A percentile compares a stretch with the other conserved stretches of the same genome.
Evolutionary conservation across 768 basidiomycete species (phyloP).

Genomic region (Pluteus cervinus): DNA sequence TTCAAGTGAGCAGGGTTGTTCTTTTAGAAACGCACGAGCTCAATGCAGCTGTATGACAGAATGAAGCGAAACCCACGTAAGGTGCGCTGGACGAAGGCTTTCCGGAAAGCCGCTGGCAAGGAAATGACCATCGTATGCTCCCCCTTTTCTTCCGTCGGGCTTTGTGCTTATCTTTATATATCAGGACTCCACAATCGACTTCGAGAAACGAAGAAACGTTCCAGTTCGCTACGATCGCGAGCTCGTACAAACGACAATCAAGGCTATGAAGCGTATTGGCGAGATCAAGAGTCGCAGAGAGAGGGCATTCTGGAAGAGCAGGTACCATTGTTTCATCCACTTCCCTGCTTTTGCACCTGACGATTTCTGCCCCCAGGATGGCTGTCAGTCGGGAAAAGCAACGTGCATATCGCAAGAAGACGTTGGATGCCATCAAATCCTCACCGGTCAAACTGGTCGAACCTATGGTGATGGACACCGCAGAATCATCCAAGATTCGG

Average conservation of each 20-base stretch:
- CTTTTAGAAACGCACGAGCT: conserved; percentile 1
- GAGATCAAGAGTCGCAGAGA: conserved; percentile 91
- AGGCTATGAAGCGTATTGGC: conserved; percentile 92
- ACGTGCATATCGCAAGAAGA: conserved; percentile 66
- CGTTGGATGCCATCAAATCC: conserved; percentile 46
- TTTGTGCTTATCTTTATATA: conserved; percentile 1
- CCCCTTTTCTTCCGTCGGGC: conserved; percentile 1
- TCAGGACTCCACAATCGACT: conserved; percentile 97
- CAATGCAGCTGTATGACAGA: conserved; percentile 31
- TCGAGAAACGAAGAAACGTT: conserved; percentile 97
- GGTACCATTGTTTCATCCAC: conserved; percentile 32
- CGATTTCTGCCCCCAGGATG: conserved; percentile 53
- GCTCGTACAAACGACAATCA: conserved; percentile 84
- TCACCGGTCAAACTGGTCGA: conserved; percentile 64
- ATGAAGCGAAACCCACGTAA: conserved; percentile 99
- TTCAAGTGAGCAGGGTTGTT: conserved; percentile 71
- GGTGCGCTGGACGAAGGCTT: conserved; percentile 99
- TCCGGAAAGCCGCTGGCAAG: conserved; percentile 97
- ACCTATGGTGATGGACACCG: conserved; percentile 43
- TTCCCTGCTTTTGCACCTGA: not conserved
- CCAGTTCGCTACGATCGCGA: conserved; percentile 97
- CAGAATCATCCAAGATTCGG: conserved; percentile 43
- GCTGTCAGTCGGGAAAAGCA: conserved; percentile 74
- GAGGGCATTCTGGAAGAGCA: conserved; percentile 93
- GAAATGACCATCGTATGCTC: conserved; percentile 96